Conservation (phyloP, 495 filamentous ascomycete species). For the Penicillium egyptiacum region DNA sequence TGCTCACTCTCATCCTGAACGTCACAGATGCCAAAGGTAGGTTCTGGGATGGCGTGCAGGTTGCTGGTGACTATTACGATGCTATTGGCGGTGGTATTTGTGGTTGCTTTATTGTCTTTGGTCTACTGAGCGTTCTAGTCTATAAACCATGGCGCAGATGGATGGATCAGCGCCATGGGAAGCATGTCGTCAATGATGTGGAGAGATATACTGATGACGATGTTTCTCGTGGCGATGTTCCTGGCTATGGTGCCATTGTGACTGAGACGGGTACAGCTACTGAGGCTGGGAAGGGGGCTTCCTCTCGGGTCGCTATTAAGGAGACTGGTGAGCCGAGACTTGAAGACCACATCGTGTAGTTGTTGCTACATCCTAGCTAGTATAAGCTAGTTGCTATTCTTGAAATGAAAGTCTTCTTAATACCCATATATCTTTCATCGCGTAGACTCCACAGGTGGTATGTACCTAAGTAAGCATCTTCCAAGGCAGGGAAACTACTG, state of each 20-base stretch:
- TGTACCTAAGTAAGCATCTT: background rate
- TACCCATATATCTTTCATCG: background rate
- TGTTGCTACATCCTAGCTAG: background rate
- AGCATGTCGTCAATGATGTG: conserved; percentile 25
- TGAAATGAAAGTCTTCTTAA: background rate
- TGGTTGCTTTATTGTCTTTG: conserved; percentile 76
- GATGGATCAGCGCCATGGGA: conserved; percentile 48
- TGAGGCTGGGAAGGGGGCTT: conserved; percentile 18
- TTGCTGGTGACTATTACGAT: conserved; percentile 78
- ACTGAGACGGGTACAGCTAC: conserved; percentile 2
- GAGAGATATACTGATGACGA: conserved; percentile 27
- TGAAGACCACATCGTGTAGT: conserved; percentile 23
- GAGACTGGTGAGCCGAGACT: conserved; percentile 18
- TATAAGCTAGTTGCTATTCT: background rate
- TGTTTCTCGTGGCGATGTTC: conserved; percentile 1
- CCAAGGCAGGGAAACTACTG: background rate
- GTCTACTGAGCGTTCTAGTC: conserved; percentile 63
- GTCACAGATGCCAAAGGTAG: conserved; percentile 67
- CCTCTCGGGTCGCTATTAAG: conserved; percentile 20
- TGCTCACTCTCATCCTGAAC: conserved; percentile 73
- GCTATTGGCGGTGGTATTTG: conserved; percentile 84
- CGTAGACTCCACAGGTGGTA: background rate
- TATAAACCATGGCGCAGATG: conserved; percentile 76
- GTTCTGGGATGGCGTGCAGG: conserved; percentile 86
- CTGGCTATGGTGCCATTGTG: background rate